Base-by-base conservation (phyloP, 805 yeast genomes). In the Saitoella complicata region DNA sequence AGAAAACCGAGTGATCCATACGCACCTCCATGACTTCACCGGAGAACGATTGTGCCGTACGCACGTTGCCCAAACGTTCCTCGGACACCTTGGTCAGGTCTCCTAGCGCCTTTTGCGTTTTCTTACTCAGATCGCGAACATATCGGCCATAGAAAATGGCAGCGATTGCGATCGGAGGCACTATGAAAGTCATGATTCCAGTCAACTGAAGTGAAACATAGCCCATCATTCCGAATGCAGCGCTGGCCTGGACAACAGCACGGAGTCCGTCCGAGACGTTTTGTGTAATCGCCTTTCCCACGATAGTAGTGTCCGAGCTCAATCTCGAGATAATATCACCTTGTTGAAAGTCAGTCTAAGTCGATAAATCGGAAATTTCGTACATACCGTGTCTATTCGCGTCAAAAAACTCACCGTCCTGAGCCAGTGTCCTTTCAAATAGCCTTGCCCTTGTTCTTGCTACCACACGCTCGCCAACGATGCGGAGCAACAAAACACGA, bases 181-280 rank as follows among this genome's bases (percentile, higher is more conserved):
- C 78, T 45, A 87, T 65, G 33, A 84, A 54, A 50, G 81, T 67
- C 81, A 88, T 83, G 46, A 82, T 78, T 7, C 47, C 75, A 0
- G 95, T 84, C 48, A 88, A 67, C 55, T 86, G 77, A 67, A 83
- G 72, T 36, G 91, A 79, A 7, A 87, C 91, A 53, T 75, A 75
- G 50, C 83, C 67, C 97, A 88, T 88, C 95, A 87, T 85, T 3
- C 83, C 73, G 40, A 87, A 65, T 5, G 96, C 97, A 37, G 84
- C 94, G 40, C 73, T 67, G 1, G 95, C 95, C 54, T 85, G 76
- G 13, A 88, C 75, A 1, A 77, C 59, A 0, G 96, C 78, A 46
- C 96, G 67, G 35, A 86, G 70, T n/a, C 97, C 97, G 58, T 88
- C 96, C 46, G 91, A 79, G 29, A 88, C 70, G 58, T 88, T 87